phyloP scores from a whole-genome alignment of 2,329 filamentous ascomycete species.

The Penicillium glabrum region DNA sequence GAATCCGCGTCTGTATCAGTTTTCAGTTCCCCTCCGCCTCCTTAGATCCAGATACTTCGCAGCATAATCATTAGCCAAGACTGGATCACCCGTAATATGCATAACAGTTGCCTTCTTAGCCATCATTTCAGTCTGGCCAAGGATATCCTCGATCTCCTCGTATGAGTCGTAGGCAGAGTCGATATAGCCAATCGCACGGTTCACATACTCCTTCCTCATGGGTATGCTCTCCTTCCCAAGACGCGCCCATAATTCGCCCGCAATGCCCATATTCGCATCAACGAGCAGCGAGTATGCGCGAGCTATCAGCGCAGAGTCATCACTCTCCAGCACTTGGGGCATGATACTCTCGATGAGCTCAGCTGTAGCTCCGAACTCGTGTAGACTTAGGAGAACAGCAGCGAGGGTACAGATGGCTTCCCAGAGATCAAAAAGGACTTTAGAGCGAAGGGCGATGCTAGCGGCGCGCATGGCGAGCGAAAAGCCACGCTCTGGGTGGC shows the following conservation, averaged over 20 bases:
- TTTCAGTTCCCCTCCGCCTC: slow-evolving; percentile 34
- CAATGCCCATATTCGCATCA: slow-evolving; percentile 77
- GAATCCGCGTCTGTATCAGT: slow-evolving; percentile 1
- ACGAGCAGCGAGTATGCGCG: slow-evolving; percentile 68
- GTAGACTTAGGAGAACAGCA: slow-evolving; percentile 66
- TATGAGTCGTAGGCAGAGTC: slow-evolving; percentile 65
- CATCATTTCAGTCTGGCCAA: slow-evolving; percentile 74
- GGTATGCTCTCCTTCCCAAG: slow-evolving; percentile 25
- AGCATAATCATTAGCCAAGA: slow-evolving; percentile 65
- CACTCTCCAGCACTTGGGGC: slow-evolving; percentile 73
- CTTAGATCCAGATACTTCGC: slow-evolving; percentile 63
- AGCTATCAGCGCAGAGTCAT: slow-evolving; percentile 62
- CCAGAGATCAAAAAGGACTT: slow-evolving; percentile 70
- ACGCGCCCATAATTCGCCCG: slow-evolving; percentile 48
- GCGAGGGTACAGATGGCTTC: slow-evolving; percentile 67
- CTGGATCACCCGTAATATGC: slow-evolving; percentile 65
- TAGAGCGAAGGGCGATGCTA: slow-evolving; percentile 68
- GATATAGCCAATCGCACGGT: slow-evolving; percentile 59
- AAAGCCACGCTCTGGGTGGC: slow-evolving; percentile 72
- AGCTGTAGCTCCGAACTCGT: slow-evolving; percentile 67
- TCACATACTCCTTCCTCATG: slow-evolving; percentile 56
- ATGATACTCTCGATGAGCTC: slow-evolving; percentile 67
- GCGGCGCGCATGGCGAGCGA: slow-evolving; percentile 74
- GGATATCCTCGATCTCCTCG: slow-evolving; percentile 64
- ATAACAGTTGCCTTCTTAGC: slow-evolving; percentile 80